Evolutionary conservation across 208 protist genomes (phyloP), one percentile per base, ranked within the genome.

Genomic region (Trypanosoma scelopori): DNA sequence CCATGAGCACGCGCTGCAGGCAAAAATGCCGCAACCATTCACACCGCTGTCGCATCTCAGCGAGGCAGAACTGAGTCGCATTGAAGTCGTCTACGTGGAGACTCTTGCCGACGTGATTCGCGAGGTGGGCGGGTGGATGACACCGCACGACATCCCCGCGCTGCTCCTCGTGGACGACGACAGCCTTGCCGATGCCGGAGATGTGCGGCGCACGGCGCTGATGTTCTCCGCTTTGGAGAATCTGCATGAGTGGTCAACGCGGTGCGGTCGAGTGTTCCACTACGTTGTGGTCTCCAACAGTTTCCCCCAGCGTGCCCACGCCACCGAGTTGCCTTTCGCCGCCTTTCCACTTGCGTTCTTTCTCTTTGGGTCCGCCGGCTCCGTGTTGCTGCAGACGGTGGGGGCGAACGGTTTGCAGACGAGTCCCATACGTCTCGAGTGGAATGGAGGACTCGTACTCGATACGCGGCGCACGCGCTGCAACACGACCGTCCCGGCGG

Each of bases 11-110:
- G 37, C 59, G 13, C 53, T 91, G 18, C 78, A 86, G 45, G 25
- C 62, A 16, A 87, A 88, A 52, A 66, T 86, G n/a, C 85, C 85
- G 7, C 55, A 73, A 41, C 85, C 85, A 18, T 91, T 91, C 61
- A 76, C 70, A 3, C 65, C 78, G n/a, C 70, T 85, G 13, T n/a
- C 30, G 50, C 27, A 55, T 13, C 70, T 91, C 13, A 16, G 68
- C 6, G 76, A 74, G 48, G 45, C 47, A 46, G 71, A 39, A 25
- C 66, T 91, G 23, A 32, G 55, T 22, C 73, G 70, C 35, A 87
- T 91, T 53, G 79, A 88, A 66, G 87, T 91, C 55, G 49, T 79
- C 32, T 87, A 88, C 48, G 64, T 85, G 5, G 64, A 68, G 0
- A 66, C 66, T 51, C 81, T 80, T 66, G 45, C 39, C 0, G 72